These are phyloP conservation scores for Tieghemostelium lacteum DNA, from an alignment of 78 protist genomes.

Conservation along the genomic window DNA sequence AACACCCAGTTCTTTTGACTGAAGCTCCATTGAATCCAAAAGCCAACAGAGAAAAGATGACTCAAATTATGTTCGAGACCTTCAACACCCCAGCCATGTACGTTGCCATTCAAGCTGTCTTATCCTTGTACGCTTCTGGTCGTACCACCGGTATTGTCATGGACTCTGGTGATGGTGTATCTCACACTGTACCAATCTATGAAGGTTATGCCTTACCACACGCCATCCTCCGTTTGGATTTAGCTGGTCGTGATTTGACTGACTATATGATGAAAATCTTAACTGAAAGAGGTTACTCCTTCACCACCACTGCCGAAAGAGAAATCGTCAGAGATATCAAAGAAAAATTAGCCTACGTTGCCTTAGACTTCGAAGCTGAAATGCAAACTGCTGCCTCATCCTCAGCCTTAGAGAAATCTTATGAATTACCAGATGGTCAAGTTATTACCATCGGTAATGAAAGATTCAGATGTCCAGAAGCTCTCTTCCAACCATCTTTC, in stretches of 20 bases:
- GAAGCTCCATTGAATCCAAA: constrained; percentile 88
- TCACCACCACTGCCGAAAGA: constrained; percentile 94
- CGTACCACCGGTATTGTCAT: constrained; percentile 95
- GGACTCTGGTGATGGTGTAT: constrained; percentile 96
- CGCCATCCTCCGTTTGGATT: constrained; percentile 92
- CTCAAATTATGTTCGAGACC: constrained; percentile 98
- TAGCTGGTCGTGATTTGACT: constrained; percentile 97
- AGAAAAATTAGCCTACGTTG: constrained; percentile 87
- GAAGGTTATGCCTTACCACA: constrained; percentile 88
- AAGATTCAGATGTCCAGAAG: too few species aligned
- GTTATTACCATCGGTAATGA: too few species aligned
- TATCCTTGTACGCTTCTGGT: constrained; percentile 94
- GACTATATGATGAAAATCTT: constrained; percentile 94
- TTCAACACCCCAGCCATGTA: constrained; percentile 96
- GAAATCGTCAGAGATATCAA: constrained; percentile 92
- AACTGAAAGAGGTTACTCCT: constrained; percentile 96
- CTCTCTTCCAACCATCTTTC: constrained; percentile 90
- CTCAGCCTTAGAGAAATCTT: constrained; percentile 29
- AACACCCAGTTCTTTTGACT: constrained; percentile 86
- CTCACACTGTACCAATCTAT: too few species aligned
- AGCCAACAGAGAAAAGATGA: constrained; percentile 93
- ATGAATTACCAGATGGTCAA: too few species aligned
- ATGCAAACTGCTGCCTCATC: constrained; percentile 90
- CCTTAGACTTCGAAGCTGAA: constrained; percentile 88
- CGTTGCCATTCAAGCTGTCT: constrained; percentile 91